phyloP scores from a whole-genome alignment of 2,329 filamentous ascomycete species.

The Helotiales sp. region DNA sequence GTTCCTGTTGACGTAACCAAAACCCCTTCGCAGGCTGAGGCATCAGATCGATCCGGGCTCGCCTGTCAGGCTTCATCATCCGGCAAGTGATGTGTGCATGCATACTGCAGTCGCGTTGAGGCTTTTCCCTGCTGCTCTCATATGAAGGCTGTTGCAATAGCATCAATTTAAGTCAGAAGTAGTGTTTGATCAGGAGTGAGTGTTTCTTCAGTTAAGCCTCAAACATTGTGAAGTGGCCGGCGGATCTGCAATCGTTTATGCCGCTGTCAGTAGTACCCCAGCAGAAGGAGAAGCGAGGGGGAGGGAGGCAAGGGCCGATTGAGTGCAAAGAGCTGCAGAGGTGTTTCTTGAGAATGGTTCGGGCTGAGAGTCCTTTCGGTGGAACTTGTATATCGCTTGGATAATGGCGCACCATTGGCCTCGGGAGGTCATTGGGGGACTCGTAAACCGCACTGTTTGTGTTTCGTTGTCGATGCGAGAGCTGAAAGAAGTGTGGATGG shows the following conservation, averaged over 20 bases:
- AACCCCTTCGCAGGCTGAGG: background rate
- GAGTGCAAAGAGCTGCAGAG: background rate
- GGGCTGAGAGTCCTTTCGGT: background rate
- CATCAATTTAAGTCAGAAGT: background rate
- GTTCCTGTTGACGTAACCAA: background rate
- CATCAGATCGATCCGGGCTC: conserved; percentile 11
- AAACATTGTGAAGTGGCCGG: background rate
- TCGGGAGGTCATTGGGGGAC: conserved; percentile 6
- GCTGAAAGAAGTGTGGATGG: conserved; percentile 10
- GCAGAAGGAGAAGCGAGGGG: background rate
- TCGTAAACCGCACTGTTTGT: background rate
- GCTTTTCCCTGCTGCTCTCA: background rate
- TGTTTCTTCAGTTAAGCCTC: background rate
- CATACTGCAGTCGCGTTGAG: background rate
- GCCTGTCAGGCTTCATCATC: conserved; percentile 6
- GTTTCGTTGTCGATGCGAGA: background rate
- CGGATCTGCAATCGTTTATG: background rate
- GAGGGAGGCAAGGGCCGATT: background rate
- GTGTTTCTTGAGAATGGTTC: background rate
- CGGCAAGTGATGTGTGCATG: conserved; percentile 7
- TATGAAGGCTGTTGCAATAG: background rate
- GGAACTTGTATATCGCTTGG: background rate
- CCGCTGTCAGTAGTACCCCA: background rate
- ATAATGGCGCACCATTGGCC: background rate
- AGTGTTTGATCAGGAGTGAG: conserved; percentile 4